phyloP scores from a whole-genome alignment of 2,329 filamentous ascomycete genomes.

The Botrytis byssoidea region DNA sequence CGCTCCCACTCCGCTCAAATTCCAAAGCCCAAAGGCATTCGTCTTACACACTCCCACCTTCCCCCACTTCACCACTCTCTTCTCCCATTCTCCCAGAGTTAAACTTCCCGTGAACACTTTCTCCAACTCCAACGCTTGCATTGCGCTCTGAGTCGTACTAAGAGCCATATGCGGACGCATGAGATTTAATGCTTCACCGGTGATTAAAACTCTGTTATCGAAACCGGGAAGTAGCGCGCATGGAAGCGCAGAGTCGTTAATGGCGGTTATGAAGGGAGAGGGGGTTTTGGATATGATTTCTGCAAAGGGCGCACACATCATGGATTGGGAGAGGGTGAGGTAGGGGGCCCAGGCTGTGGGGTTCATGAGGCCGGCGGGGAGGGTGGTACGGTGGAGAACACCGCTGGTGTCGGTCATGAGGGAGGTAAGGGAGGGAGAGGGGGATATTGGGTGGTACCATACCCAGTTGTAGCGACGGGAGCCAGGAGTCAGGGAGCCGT shows the following conservation, averaged over 20 bases:
- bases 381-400: conserved; percentile 29
- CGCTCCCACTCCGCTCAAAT: not conserved
- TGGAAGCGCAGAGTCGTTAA: conserved; percentile 43
- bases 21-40: conserved; percentile 16
- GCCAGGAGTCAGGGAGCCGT: conserved; percentile 43
- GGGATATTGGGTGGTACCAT: conserved; percentile 43
- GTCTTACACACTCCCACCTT: conserved; percentile 8
- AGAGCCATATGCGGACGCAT: conserved; percentile 48
- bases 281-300: conserved; percentile 43
- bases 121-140: conserved; percentile 31
- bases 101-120: conserved; percentile 25
- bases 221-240: conserved; percentile 41
- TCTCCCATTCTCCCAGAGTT: conserved; percentile 13
- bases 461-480: conserved; percentile 47
- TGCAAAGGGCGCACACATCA: conserved; percentile 25
- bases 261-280: conserved; percentile 45
- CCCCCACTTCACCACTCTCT: conserved; percentile 23
- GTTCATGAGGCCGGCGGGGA: conserved; percentile 29
- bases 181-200: conserved; percentile 45
- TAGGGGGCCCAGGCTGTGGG: conserved; percentile 25
- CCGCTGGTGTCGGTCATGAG: conserved; percentile 39
- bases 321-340: conserved; percentile 14
- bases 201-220: conserved; percentile 43
- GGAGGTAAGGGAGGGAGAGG: conserved; percentile 29
- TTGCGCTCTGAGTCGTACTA: conserved; percentile 44